A percentile compares a stretch with the other conserved stretches of the same genome.
phyloP scores from a whole-genome alignment of 1,139 yeast species.

The Candida tunisiensis region DNA sequence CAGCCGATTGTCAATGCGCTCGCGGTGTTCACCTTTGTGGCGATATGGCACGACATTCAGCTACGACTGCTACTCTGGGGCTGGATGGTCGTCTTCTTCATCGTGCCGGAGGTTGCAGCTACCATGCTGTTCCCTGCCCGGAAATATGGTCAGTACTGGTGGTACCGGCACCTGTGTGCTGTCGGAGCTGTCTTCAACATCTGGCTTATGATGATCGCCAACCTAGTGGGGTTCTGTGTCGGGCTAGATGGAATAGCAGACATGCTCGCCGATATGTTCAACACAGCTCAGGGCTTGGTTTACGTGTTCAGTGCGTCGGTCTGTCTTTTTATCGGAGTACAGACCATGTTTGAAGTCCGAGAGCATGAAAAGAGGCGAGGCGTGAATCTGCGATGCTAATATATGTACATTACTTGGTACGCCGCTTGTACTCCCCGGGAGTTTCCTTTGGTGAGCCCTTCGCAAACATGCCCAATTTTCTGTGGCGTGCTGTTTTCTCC shows the following conservation, averaged over 20 bases:
- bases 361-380: constrained; percentile 77
- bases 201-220: constrained; percentile 98
- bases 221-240: constrained; percentile 83
- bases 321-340: constrained; percentile 68
- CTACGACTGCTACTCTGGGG: constrained; percentile 84
- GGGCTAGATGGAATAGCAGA: constrained; percentile 71
- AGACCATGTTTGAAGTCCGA: constrained; percentile 88
- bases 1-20: constrained; percentile 55
- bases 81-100: constrained; percentile 76
- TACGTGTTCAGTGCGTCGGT: constrained; percentile 43
- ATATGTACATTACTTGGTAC: not conserved
- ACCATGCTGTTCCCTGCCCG: constrained; percentile 23
- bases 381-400: constrained; percentile 58
- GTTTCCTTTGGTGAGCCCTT: constrained; percentile 34
- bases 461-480: constrained; percentile 54
- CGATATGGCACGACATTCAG: constrained; percentile 97
- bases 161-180: constrained; percentile 71
- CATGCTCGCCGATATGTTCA: constrained; percentile 53
- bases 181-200: constrained; percentile 77
- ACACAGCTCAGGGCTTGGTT: constrained; percentile 51
- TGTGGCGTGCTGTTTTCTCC: constrained; percentile 42
- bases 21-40: constrained; percentile 91
- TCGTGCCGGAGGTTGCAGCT: constrained; percentile 76
- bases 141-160: constrained; percentile 18
- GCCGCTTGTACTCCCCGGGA: constrained; percentile 66